phyloP scores from a whole-genome alignment of 768 basidiomycete genomes.

The Mrakia frigida region DNA sequence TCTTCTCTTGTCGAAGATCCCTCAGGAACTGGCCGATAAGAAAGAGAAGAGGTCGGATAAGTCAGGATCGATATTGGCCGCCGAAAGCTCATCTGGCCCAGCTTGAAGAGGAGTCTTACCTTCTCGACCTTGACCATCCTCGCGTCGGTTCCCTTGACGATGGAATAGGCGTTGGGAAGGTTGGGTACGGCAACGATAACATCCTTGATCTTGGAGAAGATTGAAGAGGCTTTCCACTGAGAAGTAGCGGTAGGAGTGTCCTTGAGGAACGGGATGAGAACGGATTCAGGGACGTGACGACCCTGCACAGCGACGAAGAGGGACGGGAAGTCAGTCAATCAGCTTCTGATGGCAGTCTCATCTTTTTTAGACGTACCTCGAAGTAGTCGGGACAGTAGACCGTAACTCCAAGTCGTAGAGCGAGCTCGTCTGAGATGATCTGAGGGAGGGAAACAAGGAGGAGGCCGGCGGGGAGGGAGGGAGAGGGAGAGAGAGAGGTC shows the following conservation, averaged over 20 bases:
- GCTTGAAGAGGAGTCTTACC: not conserved
- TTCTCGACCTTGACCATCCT: not conserved
- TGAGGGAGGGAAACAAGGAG: not conserved
- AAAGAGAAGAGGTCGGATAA: no score
- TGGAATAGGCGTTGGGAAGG: not conserved
- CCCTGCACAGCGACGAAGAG: not conserved
- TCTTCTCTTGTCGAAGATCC: constrained; percentile 1
- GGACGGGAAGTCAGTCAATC: not conserved
- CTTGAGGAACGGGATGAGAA: constrained; percentile 2
- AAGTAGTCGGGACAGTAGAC: constrained; percentile 9
- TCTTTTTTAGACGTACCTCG: not conserved
- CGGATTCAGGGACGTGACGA: not conserved
- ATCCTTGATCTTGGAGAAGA: not conserved
- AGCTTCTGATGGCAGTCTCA: no score
- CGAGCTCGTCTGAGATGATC: constrained; percentile 4
- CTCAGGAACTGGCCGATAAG: not conserved
- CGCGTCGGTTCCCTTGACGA: constrained; percentile 7
- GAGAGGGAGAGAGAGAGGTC: no score
- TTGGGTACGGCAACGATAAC: not conserved
- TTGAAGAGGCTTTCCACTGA: not conserved
- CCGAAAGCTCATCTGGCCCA: no score
- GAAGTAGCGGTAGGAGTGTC: not conserved
- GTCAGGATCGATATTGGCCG: no score
- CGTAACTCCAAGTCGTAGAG: not conserved
- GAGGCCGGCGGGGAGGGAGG: no score